These are phyloP conservation scores for Castanea sativa DNA, from an alignment of 306 rosid genomes.

Conservation along the genomic window DNA sequence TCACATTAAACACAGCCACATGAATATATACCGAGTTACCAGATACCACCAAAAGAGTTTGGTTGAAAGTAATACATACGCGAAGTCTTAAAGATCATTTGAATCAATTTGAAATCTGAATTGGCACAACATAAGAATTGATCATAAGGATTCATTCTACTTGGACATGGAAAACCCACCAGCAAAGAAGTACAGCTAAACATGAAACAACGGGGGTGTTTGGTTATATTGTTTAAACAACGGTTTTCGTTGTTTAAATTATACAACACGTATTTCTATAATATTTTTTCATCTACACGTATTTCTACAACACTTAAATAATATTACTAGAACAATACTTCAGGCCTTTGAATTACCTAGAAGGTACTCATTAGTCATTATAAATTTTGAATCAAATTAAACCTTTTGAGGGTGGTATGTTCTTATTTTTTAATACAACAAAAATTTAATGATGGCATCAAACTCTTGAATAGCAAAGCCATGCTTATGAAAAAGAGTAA, in stretches of 20 bases:
- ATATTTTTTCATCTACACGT: too few species aligned
- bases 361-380: background rate
- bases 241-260: too few species aligned
- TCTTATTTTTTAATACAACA: background rate
- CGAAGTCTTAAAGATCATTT: conserved; percentile 72
- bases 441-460: background rate
- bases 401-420: background rate
- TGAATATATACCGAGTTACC: background rate
- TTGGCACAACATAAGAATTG: conserved; percentile 80
- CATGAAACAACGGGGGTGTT: background rate
- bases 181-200: conserved; percentile 55
- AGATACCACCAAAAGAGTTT: background rate
- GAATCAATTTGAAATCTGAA: conserved; percentile 65
- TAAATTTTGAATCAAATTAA: background rate
- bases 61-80: conserved; percentile 34
- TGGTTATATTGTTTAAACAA: too few species aligned
- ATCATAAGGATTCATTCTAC: conserved; percentile 74
- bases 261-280: too few species aligned
- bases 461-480: background rate
- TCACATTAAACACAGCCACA: background rate
- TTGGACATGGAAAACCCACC: conserved; percentile 83
- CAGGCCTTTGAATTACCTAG: background rate
- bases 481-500: background rate
- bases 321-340: too few species aligned
- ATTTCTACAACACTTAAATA: too few species aligned